Base-by-base conservation (phyloP, 1,284 basidiomycete genomes). In the Tetrapyrgos nigripes region DNA sequence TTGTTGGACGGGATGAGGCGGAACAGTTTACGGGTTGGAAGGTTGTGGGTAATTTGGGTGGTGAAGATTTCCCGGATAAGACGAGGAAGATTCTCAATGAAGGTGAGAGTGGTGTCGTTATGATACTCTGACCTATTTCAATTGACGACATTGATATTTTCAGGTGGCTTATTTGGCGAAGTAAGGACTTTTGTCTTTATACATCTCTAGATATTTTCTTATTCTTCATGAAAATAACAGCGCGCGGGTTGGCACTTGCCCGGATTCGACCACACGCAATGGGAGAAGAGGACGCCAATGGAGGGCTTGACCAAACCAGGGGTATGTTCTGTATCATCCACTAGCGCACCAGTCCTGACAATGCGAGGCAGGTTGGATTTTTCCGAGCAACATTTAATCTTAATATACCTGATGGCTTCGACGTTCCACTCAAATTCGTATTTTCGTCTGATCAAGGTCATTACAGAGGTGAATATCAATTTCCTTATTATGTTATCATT, bases 161-260 rank as follows among this genome's bases (percentile, higher is more conserved):
- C n/a, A 40, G 37, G 92, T 17, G 93, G 92, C 3, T 79, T 93
- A 8, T 89, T 85, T 58, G 90, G 86, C 24, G 92, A 94, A 69
- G 37, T 17, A 40, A 66, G 73, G 81, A 33, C 78, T 77, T 73
- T 79, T 77, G 14, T 40, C 8, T 11, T n/a, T n/a, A 5, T 40
- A 17, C 37, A 17, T 40, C 5, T 17, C 37, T n/a, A 40, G 37
- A 6, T 17, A 11, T 8, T 17, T 8, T 40, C 37, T 40, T 11
- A 40, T 40, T 40, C 14, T 40, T 17, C 17, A 4, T 33, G 8
- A 33, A 8, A 5, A n/a, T 6, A n/a, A 23, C 86, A 89, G 63
- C 84, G 92, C 35, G 65, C 80, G 59, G 92, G 92, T 8, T 93
- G 92, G 91, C 92, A 93, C 70, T 81, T 94, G 3, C 92, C 92